These are phyloP conservation scores for Mycena capillaripes DNA, from an alignment of 768 basidiomycete genomes.

Conservation along the genomic window DNA sequence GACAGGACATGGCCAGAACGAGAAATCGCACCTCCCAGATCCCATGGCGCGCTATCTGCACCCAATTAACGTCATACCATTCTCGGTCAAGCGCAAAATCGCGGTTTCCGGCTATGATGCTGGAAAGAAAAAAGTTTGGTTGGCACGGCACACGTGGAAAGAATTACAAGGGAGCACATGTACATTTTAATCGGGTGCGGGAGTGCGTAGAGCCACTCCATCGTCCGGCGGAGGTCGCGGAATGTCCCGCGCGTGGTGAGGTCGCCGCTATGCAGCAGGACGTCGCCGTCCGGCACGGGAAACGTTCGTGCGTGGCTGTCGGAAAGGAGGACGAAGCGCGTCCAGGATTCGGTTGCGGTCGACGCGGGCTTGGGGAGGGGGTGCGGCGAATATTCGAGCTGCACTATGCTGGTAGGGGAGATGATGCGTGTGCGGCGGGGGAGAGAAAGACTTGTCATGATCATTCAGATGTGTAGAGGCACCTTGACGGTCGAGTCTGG, in stretches of 20 bases:
- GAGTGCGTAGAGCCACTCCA: conserved; percentile 70
- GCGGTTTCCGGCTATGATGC: conserved; percentile 81
- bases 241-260: conserved; percentile 66
- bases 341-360: conserved; percentile 52
- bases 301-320: conserved; percentile 61
- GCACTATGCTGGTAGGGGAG: conserved; percentile 47
- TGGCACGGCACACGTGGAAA: not conserved
- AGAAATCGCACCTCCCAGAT: conserved; percentile 28
- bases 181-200: conserved; percentile 34
- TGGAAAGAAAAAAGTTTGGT: conserved; percentile 38
- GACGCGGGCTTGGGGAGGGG: conserved; percentile 46
- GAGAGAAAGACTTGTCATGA: not conserved
- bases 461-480: no score
- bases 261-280: conserved; percentile 77
- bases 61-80: conserved; percentile 56
- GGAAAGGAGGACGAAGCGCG: conserved; percentile 73
- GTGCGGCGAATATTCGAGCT: conserved; percentile 52
- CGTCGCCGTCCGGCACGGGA: conserved; percentile 59
- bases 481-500: no score
- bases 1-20: no score
- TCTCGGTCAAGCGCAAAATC: conserved; percentile 62
- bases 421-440: conserved; percentile 20
- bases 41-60: conserved; percentile 42
- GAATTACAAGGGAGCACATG: not conserved
- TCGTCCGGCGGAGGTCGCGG: conserved; percentile 61